A percentile compares a stretch with the other conserved stretches of the same genome.
phyloP scores from a whole-genome alignment of 129 eudicot species.

The Logfia minima region DNA sequence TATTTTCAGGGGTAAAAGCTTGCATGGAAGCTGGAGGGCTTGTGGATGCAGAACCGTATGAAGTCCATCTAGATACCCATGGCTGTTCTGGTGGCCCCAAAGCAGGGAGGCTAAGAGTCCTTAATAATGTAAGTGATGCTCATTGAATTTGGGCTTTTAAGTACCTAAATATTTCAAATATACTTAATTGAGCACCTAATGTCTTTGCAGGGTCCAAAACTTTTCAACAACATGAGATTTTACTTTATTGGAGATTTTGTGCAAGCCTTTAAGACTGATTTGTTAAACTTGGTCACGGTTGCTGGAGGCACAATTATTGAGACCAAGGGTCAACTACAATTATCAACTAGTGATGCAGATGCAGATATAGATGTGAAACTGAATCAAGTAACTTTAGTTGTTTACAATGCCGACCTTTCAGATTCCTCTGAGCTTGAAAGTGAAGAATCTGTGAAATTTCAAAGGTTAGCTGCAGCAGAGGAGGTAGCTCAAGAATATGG shows the following conservation, averaged over 20 bases:
- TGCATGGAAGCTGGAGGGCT: constrained; percentile 48
- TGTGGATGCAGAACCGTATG: constrained; percentile 65
- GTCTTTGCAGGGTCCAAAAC: constrained; percentile 61
- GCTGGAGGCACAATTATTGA: constrained; percentile 59
- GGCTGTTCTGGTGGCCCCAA: constrained; percentile 72
- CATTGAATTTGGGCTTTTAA: no score
- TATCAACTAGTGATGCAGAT: constrained; percentile 16
- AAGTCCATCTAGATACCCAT: constrained; percentile 64
- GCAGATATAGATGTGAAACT: background rate
- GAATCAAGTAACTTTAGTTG: constrained; percentile 37
- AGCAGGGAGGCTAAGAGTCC: constrained; percentile 62
- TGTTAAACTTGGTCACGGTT: constrained; percentile 43
- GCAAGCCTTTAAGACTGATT: constrained; percentile 44
- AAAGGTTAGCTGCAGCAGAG: constrained; percentile 50
- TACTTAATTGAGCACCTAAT: background rate
- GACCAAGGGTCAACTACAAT: constrained; percentile 32
- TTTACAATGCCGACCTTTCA: constrained; percentile 48
- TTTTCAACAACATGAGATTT: constrained; percentile 56
- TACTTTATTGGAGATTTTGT: constrained; percentile 62
- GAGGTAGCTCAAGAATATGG: constrained; percentile 41
- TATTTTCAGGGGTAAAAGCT: constrained; percentile 66
- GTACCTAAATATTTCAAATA: no score
- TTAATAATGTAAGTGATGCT: constrained; percentile 44
- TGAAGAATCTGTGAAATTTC: constrained; percentile 28
- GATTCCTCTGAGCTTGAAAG: constrained; percentile 25